Base-by-base conservation (phyloP, 129 eudicot species). In the Mikania micrantha region DNA sequence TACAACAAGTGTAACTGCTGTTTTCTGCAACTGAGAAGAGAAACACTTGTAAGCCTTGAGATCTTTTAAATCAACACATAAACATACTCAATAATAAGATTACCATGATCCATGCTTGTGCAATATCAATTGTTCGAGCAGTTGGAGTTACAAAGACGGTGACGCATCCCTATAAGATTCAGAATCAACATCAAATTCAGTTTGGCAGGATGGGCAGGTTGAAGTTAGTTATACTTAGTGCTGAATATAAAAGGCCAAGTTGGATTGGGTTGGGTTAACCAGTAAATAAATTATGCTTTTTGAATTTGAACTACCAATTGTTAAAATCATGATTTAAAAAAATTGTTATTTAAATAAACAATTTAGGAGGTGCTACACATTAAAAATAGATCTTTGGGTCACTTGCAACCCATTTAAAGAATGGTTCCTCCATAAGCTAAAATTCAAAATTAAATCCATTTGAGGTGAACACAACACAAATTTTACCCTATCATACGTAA, bases 61-160 rank as follows among this genome's bases (percentile, higher is more conserved):
- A 42, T 29, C 34, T 67, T 52, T 24, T 36, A 13, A 34, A 44
- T 31, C 3, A 42, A 35, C 25, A 28, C 15, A 19, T 54, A 45
- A 60, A 36, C 24, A 47, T 61, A 67, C 5, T 60, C 40, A 39
- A 60, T 35, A 68, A 50, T 15, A 32, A 28, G 24, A 68, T 56
- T 90, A 90, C 97, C 97, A 90, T 90, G 77, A 85, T 65, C 97
- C 89, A 90, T 42, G 97, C 95, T 75, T 85, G 87, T 9, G 92
- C 86, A 54, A 90, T 80, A 79, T 87, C 97, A 68, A 90, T 90
- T 64, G 97, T 85, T 72, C 92, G 88, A 74, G 97, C 97, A 15
- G 95, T 90, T 50, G 97, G 87, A 74, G 97, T 90, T 78, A 90
- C 95, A 72, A 90, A 90, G 44, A 87, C 97, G 12, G 97, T 90